Conservation (phyloP, 306 rosid genomes). For the Vigna reflexopilosa region DNA sequence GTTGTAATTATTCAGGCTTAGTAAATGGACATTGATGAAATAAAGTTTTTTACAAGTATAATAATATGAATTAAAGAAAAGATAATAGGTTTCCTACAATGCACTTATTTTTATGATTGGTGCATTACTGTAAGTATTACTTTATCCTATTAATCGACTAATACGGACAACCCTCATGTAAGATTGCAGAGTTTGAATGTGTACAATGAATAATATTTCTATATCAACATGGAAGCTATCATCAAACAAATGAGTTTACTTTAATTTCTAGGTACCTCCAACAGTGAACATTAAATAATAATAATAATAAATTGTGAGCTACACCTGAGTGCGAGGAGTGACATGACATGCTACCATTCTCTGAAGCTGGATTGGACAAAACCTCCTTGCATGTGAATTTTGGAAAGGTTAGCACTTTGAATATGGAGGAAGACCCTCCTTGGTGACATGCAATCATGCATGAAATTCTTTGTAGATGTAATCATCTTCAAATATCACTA, state of each 20-base stretch:
- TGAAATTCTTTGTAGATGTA: conserved; percentile 40
- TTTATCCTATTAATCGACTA: too few relatives aligned
- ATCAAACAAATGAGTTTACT: conserved; percentile 47
- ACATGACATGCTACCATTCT: conserved; percentile 39
- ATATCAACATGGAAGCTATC: conserved; percentile 48
- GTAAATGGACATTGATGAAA: too few relatives aligned
- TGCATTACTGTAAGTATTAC: too few relatives aligned
- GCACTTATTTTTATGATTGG: too few relatives aligned
- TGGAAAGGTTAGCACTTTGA: conserved; percentile 37
- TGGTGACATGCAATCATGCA: conserved; percentile 32
- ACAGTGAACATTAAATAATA: conserved; percentile 43
- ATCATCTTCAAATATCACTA: conserved; percentile 36
- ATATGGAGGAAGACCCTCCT: conserved; percentile 29
- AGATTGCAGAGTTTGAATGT: conserved; percentile 39
- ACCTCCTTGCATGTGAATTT: conserved; percentile 35
- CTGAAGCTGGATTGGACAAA: conserved; percentile 41
- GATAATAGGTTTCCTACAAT: neutral
- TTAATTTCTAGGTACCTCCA: conserved; percentile 38
- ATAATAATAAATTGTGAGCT: conserved; percentile 28
- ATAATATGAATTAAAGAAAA: neutral
- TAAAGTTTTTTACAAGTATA: neutral
- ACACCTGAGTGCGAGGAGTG: conserved; percentile 28
- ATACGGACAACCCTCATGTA: neutral
- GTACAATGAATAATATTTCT: conserved; percentile 36
- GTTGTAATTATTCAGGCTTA: too few relatives aligned